Evolutionary conservation across 2,329 filamentous ascomycete genomes (phyloP), one percentile per base, ranked within the genome.

Genomic region (Cryphonectria nitschkei): DNA sequence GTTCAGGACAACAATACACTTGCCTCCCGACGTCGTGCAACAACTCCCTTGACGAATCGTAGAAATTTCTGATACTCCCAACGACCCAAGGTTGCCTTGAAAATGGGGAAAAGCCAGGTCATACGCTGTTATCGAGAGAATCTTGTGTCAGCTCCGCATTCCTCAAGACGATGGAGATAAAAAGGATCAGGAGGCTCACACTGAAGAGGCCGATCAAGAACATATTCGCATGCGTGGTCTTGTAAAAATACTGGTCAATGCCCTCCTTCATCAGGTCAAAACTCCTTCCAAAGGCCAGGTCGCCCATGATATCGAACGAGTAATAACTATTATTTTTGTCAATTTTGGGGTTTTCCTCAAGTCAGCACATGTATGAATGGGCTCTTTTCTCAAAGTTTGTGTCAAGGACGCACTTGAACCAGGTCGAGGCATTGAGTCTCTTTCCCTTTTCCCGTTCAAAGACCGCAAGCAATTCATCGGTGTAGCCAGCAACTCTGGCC

Each of bases 231-330:
- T 77, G 77, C 3, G 76, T 61, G 0, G 74, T 73, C 9, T 70
- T 74, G 74, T 79, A 77, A 37, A 74, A 79, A 67, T 75, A 75
- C 61, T 77, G 75, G 52, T 76, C 75, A 13, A 76, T 68, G 3
- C 76, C 77, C 1, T 74, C 71, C 37, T 69, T 72, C 19, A 83
- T 74, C 80, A 80, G 80, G 13, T 78, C 74, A 62, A 81, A 83
- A 6, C 76, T 75, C 41, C 78, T 75, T 0, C 79, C 80, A 61
- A 83, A 83, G 5, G 79, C 81, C 52, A 84, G 74, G 64, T 83
- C 80, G 1, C 80, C 81, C 82, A 83, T 82, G 6, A 82, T 76
- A 29, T 82, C 81, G 54, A 82, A 82, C 32, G 72, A 77, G 41
- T 69, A 68, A 14, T 65, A 72, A 22, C 65, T 67, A 39, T 39